Evolutionary conservation across 495 filamentous ascomycete genomes (phyloP).

Genomic region (Penicilliopsis zonata): DNA sequence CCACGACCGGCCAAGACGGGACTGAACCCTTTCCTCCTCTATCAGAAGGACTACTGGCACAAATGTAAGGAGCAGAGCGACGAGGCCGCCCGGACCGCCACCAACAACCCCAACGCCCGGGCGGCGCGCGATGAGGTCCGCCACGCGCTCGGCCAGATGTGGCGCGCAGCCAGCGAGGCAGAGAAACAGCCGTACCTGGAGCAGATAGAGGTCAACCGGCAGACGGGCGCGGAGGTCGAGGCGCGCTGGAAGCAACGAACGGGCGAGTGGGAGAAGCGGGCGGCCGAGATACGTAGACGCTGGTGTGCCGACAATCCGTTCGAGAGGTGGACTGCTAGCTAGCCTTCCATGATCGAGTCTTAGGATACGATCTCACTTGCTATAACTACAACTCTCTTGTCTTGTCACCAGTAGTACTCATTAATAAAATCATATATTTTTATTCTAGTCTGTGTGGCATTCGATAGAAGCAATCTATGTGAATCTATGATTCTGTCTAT

Average conservation of each 20-base stretch:
- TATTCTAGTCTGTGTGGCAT: too few species aligned
- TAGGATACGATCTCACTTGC: too few species aligned
- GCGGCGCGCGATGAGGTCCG: conserved; percentile 65
- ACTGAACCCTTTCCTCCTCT: conserved; percentile 57
- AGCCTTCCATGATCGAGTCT: background rate
- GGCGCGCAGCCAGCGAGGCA: conserved; percentile 61
- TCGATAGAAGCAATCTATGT: too few species aligned
- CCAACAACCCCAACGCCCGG: conserved; percentile 54
- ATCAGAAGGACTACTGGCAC: conserved; percentile 69
- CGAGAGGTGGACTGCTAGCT: conserved; percentile 14
- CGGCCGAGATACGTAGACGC: conserved; percentile 42
- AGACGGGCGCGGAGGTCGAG: conserved; percentile 42
- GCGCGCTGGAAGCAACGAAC: conserved; percentile 44
- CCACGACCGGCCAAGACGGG: conserved; percentile 55
- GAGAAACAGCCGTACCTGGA: conserved; percentile 65
- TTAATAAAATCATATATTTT: too few species aligned
- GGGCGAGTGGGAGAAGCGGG: conserved; percentile 59
- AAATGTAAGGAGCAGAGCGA: conserved; percentile 63
- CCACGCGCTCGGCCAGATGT: conserved; percentile 72
- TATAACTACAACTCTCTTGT: too few species aligned
- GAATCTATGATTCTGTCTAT: too few species aligned
- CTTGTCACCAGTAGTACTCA: too few species aligned
- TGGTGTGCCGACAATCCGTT: conserved; percentile 53
- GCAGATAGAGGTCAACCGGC: conserved; percentile 54
- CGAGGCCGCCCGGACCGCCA: conserved; percentile 47